Base-by-base conservation (phyloP, 106 monocot species). In the Hemerocallis citrina region DNA sequence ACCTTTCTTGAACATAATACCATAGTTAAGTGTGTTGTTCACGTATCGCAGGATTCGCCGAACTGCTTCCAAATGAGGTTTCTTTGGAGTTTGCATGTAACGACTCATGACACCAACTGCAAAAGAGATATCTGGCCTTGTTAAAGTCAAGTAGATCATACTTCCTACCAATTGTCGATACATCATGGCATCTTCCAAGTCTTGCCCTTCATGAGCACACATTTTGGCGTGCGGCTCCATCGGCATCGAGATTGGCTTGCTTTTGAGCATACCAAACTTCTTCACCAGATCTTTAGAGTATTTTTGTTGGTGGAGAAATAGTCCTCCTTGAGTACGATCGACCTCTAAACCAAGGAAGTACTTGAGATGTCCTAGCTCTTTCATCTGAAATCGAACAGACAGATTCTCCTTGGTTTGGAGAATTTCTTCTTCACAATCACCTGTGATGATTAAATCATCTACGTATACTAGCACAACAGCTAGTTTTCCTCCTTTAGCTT, bases 341-440 rank as follows among this genome's bases (percentile, higher is more conserved):
- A 66, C 46, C 52, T 67, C 50, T 7, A 77, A 61, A 8, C 66
- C 60, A 14, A 66, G 48, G 34, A 77, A 77, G 24, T 79, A 67
- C 28, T 62, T 67, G 6, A 77, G 43, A 9, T 77, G 21, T 33
- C 55, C 62, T 30, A 61, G 34, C 4, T 63, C 55, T 15, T 63
- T 72, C 55, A 62, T 72, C 13, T 72, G 2, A 36, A 63, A 63
- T 3, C 22, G 28, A 21, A 63, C 42, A 6, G 17, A 56, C 4
- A 55, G 21, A 16, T 42, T 63, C 27, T 32, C 43, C 20, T 40
- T 54, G 3, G 33, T 54, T 24, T 8, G 11, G 5, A 13, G 14
- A 35, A 63, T 63, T 16, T 63, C 21, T 17, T 33, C 30, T 21
- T 43, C 45, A 43, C 55, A 34, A 55, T 72, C 44, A 43, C 71